Evolutionary conservation across 2,329 filamentous ascomycete species (phyloP), one percentile per base, ranked within the genome.

Genomic region (Pseudocercospora macadamiae): DNA sequence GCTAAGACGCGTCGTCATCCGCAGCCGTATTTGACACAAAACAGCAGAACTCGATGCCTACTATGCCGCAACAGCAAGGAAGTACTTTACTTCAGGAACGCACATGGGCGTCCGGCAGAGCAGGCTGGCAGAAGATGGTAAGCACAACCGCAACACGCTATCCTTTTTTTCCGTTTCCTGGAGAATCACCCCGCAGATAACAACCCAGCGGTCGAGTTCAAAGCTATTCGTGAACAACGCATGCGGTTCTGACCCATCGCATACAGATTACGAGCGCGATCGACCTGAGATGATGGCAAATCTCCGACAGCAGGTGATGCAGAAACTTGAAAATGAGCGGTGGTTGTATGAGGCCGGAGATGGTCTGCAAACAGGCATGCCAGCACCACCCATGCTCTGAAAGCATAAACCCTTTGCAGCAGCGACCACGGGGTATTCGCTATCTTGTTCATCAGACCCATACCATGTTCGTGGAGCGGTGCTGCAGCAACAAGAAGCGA

Each of bases 341-440:
- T 71, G 70, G 70, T 26, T 64, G 53, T 69, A 67, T 56, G 69
- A 68, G 60, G 55, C 64, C 25, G 52, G 55, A 21, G 64, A 64
- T 54, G 57, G 62, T 7, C 51, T 56, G n/a, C 53, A 52, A 18
- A 32, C 56, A 26, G 34, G 18, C 18, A 12, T 54, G 21, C 42
- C 47, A 49, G 47, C 47, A 44, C 19, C 25, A 19, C 37, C 39
- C 47, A 3, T 36, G 48, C 1, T 32, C 52, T 47, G 21, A 28
- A 47, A 16, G n/a, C 26, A 12, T 18, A 21, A 42, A 28, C 4
- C 16, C n/a, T 23, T 9, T 28, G 16, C 4, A 23, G n/a, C 21
- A 25, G 6, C 37, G 42, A 47, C 23, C 23, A 23, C 10, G 42
- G 42, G 19, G 26, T 47, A 23, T 14, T 28, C 23, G 16, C 26